Evolutionary conservation across 129 eudicot genomes (phyloP).

Genomic region (Tagetes erecta): DNA sequence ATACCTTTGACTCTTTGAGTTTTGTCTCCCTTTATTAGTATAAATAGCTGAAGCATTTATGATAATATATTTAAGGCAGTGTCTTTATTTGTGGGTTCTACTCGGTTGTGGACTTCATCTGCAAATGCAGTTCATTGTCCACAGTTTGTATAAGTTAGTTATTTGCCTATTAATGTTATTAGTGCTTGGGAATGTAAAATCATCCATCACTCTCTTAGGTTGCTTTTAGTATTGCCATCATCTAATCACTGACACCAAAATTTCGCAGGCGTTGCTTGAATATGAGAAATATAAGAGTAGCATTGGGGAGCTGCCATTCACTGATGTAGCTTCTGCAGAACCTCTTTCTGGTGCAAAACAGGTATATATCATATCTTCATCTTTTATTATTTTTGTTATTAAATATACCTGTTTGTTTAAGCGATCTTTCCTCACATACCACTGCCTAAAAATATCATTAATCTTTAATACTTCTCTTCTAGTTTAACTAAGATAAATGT

Average conservation of each 20-base stretch:
- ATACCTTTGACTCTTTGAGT: background rate
- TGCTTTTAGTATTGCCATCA: slow-evolving; percentile 20
- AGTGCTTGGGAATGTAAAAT: background rate
- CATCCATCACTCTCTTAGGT: background rate
- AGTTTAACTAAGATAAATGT: background rate
- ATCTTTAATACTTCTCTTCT: background rate
- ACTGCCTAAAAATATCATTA: background rate
- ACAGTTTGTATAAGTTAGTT: background rate
- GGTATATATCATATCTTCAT: slow-evolving; percentile 42
- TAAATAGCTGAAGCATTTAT: background rate
- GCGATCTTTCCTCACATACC: background rate
- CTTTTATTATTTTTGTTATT: background rate
- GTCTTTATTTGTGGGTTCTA: background rate
- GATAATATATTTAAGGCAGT: background rate
- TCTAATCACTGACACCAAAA: slow-evolving; percentile 24
- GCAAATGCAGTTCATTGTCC: slow-evolving; percentile 8
- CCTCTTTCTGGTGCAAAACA: slow-evolving; percentile 59
- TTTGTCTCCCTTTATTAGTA: background rate
- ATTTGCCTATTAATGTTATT: background rate
- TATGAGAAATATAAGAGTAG: slow-evolving; percentile 83
- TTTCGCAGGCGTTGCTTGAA: slow-evolving; percentile 78
- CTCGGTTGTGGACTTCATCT: background rate
- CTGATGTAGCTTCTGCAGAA: slow-evolving; percentile 57
- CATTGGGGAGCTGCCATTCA: slow-evolving; percentile 67
- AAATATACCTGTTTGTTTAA: background rate